Percentiles rank a stretch among this genome's conserved stretches.
phyloP scores from a whole-genome alignment of 169 alveolate genomes.

The Plasmodium gaboni region DNA sequence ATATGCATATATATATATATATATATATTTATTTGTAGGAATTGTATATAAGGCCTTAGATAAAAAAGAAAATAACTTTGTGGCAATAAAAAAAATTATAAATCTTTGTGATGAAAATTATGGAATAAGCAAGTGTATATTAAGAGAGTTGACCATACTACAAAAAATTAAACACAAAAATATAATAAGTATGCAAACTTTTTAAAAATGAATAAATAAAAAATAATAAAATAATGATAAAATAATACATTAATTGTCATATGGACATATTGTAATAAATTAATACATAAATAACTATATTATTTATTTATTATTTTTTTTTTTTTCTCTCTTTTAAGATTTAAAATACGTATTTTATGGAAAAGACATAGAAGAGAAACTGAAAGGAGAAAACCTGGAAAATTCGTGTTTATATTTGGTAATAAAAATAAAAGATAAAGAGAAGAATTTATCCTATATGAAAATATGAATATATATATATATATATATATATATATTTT shows the following conservation, averaged over 20 bases:
- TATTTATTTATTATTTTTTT: background rate
- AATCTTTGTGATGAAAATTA: constrained; percentile 41
- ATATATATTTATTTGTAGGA: background rate
- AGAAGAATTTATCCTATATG: background rate
- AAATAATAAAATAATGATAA: no score
- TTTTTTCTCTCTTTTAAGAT: background rate
- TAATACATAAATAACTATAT: no score
- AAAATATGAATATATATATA: background rate
- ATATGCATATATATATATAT: background rate
- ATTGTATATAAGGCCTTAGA: constrained; percentile 65
- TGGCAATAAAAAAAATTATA: constrained; percentile 72
- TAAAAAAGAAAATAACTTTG: constrained; percentile 43
- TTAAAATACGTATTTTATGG: constrained; percentile 65
- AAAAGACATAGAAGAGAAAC: constrained; percentile 58
- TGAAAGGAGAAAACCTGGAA: constrained; percentile 53
- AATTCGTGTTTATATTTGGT: constrained; percentile 67
- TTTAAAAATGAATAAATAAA: no score
- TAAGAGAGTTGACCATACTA: constrained; percentile 67
- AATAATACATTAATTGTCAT: no score
- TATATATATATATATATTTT: background rate
- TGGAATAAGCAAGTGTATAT: constrained; percentile 71
- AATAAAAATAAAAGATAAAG: background rate
- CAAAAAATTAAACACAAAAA: constrained; percentile 74
- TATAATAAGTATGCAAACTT: constrained; percentile 23
- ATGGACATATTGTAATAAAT: no score